A percentile compares a stretch with the other conserved stretches of the same genome.
These are phyloP conservation scores for Acephala macrosclerotiorum DNA, from an alignment of 2,329 filamentous ascomycete genomes.

Conservation along the genomic window DNA sequence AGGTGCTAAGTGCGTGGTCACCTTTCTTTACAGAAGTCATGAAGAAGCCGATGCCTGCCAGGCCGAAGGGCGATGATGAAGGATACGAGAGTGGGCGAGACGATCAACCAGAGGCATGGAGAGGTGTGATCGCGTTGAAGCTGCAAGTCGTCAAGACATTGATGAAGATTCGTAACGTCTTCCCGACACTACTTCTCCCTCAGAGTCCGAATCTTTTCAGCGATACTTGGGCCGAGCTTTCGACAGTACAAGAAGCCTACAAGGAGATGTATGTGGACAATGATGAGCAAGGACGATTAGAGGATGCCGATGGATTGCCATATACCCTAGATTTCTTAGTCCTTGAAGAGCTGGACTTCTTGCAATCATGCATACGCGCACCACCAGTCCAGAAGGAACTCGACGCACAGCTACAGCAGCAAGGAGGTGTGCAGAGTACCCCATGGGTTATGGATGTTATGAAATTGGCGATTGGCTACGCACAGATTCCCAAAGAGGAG, in stretches of 20 bases:
- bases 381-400: conserved; percentile 89
- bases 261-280: conserved; percentile 85
- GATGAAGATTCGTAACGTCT: conserved; percentile 86
- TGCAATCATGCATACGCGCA: conserved; percentile 89
- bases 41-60: conserved; percentile 73
- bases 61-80: conserved; percentile 61
- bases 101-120: conserved; percentile 72
- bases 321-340: conserved; percentile 95
- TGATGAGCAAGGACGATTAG: conserved; percentile 85
- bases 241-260: conserved; percentile 74
- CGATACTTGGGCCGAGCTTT: conserved; percentile 88
- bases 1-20: conserved; percentile 83
- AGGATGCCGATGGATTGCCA: conserved; percentile 89
- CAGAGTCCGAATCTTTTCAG: conserved; percentile 86
- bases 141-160: conserved; percentile 93
- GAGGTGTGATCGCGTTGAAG: conserved; percentile 85
- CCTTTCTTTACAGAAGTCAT: conserved; percentile 86
- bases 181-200: conserved; percentile 80
- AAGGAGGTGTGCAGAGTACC: conserved; percentile 66
- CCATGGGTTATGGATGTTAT: conserved; percentile 90
- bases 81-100: conserved; percentile 59
- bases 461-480: conserved; percentile 83
- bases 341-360: conserved; percentile 91
- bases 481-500: conserved; percentile 90
- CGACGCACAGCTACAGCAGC: conserved; percentile 74